phyloP scores from a whole-genome alignment of 208 protist species.

The Cochliopodium minus region DNA sequence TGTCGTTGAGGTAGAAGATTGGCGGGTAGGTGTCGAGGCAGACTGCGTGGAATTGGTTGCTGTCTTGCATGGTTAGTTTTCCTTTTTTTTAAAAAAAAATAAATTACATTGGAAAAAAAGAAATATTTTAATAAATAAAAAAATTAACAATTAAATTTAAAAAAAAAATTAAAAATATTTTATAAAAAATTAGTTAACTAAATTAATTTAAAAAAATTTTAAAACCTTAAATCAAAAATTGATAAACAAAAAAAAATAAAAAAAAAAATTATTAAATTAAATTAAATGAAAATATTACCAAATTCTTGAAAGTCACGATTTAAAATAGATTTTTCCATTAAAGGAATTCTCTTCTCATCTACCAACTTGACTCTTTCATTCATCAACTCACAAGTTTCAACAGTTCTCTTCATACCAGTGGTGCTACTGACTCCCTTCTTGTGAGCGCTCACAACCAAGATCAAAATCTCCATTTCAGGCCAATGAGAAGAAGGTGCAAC shows the following conservation, averaged over 20 bases:
- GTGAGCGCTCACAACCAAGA: slow-evolving; percentile 61
- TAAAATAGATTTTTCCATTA: slow-evolving; percentile 68
- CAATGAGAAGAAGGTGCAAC: slow-evolving; percentile 51
- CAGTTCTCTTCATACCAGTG: slow-evolving; percentile 80
- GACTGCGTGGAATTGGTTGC: slow-evolving; percentile 88
- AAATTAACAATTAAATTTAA: too few species aligned
- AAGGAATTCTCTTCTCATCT: slow-evolving; percentile 64
- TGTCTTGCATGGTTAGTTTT: slow-evolving; percentile 76
- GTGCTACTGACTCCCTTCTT: slow-evolving; percentile 85
- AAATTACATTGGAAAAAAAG: too few species aligned
- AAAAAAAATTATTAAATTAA: too few species aligned
- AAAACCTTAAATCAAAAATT: too few species aligned
- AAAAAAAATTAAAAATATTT: too few species aligned
- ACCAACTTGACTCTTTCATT: slow-evolving; percentile 44
- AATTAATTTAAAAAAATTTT: too few species aligned
- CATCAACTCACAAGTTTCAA: slow-evolving; percentile 71
- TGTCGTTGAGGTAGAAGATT: slow-evolving; percentile 92
- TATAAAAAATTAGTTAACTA: too few species aligned
- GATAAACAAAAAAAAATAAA: too few species aligned
- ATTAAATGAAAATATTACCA: too few species aligned
- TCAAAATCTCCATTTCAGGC: slow-evolving; percentile 68
- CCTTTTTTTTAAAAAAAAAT: too few species aligned
- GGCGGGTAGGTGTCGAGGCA: slow-evolving; percentile 87
- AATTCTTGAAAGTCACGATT: slow-evolving; percentile 76
- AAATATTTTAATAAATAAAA: too few species aligned